A percentile compares a stretch with the other conserved stretches of the same genome.
Conservation (phyloP, 306 rosid species). For the Heteromeles arbutifolia region DNA sequence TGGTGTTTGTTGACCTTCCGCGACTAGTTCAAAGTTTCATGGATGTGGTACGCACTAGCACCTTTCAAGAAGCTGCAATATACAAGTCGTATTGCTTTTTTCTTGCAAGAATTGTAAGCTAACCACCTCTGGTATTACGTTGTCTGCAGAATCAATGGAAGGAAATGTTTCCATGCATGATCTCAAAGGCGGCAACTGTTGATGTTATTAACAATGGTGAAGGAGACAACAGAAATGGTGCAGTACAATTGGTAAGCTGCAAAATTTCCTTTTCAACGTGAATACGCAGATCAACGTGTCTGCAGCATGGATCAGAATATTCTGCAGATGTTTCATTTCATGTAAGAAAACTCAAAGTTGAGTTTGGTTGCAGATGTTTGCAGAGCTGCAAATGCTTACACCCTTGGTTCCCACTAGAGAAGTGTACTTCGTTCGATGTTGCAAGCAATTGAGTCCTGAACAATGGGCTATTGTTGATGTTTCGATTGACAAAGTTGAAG, state of each 20-base stretch:
- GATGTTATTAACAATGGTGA: slow-evolving; percentile 80
- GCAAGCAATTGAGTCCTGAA: slow-evolving; percentile 74
- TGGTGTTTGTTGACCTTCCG: slow-evolving; percentile 74
- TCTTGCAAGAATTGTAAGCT: neutral
- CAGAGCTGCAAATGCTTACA: slow-evolving; percentile 91
- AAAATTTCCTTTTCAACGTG: neutral
- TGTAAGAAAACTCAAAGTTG: neutral
- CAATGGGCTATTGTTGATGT: slow-evolving; percentile 91
- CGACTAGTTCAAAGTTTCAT: slow-evolving; percentile 65
- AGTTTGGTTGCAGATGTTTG: slow-evolving; percentile 68
- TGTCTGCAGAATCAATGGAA: slow-evolving; percentile 80
- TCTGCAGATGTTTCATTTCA: slow-evolving; percentile 59
- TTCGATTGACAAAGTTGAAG: slow-evolving; percentile 87
- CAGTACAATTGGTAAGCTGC: slow-evolving; percentile 73
- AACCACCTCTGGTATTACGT: neutral
- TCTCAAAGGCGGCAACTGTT: slow-evolving; percentile 83
- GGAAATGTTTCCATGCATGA: slow-evolving; percentile 92
- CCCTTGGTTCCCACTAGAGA: slow-evolving; percentile 93
- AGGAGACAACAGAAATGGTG: slow-evolving; percentile 60
- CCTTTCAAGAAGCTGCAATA: neutral
- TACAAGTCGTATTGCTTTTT: neutral
- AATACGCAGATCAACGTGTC: neutral
- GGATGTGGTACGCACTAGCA: slow-evolving; percentile 55
- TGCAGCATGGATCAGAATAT: neutral
- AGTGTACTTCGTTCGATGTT: slow-evolving; percentile 72